A percentile compares a stretch with the other conserved stretches of the same genome.
Conservation (phyloP, 352 stramenopile species). For the Phytophthora chlamydospora region DNA sequence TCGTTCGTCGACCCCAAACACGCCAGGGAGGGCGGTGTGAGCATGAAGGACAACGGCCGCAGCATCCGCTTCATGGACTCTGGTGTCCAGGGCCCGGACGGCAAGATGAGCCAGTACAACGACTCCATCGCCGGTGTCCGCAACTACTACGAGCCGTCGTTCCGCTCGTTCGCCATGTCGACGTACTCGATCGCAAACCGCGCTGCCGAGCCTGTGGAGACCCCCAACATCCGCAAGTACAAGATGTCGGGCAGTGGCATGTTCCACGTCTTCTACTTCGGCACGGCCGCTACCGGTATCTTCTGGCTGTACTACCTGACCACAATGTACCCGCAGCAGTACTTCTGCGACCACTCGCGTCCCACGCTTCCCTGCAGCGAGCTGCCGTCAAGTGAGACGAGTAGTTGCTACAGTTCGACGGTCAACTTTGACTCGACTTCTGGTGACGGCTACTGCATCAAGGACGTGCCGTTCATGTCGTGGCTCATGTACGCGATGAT, state of each 20-base stretch:
- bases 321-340: constrained; percentile 85
- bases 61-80: constrained; percentile 91
- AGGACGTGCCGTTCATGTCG: constrained; percentile 57
- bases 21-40: constrained; percentile 67
- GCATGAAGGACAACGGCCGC: constrained; percentile 76
- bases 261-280: constrained; percentile 90
- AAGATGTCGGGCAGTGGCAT: constrained; percentile 87
- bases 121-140: constrained; percentile 71
- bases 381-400: constrained; percentile 57
- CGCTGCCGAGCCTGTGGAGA: constrained; percentile 85
- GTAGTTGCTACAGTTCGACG: constrained; percentile 65
- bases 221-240: constrained; percentile 92
- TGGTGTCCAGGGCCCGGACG: constrained; percentile 82
- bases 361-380: constrained; percentile 72
- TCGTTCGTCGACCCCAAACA: constrained; percentile 90
- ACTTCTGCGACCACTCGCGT: constrained; percentile 70
- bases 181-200: constrained; percentile 91
- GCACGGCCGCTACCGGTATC: constrained; percentile 64
- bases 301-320: constrained; percentile 85
- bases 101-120: constrained; percentile 87
- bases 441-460: constrained; percentile 83
- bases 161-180: constrained; percentile 89
- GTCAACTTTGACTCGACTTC: constrained; percentile 73
- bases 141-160: constrained; percentile 91
- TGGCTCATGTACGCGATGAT: constrained; percentile 90